Evolutionary conservation across 805 yeast genomes (phyloP).

Genomic region (Hemisphaericaspora nanyangensis): DNA sequence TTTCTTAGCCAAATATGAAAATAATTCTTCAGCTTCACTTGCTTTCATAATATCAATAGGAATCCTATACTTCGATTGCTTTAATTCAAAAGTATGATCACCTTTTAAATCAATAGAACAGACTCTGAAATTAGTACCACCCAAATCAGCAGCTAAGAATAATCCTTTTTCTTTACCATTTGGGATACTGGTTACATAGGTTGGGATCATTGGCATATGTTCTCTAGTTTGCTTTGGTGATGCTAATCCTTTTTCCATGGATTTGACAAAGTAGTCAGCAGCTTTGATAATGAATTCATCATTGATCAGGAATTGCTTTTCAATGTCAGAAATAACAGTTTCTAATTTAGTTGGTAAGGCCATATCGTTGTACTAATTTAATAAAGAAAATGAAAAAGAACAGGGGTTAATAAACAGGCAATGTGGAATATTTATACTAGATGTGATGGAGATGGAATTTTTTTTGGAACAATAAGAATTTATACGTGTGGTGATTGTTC

Average conservation of each 20-base stretch:
- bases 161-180: conserved; percentile 82
- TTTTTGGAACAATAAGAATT: no score
- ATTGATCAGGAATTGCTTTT: conserved; percentile 38
- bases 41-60: conserved; percentile 73
- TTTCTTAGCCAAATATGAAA: conserved; percentile 70
- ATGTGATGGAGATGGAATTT: no score
- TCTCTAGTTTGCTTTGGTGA: conserved; percentile 40
- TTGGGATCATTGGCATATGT: conserved; percentile 82
- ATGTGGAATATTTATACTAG: not conserved
- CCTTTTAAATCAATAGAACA: conserved; percentile 80
- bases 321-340: conserved; percentile 32
- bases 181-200: conserved; percentile 82
- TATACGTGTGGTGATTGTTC: no score
- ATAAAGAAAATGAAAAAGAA: not conserved
- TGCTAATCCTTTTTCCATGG: conserved; percentile 58
- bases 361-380: conserved; percentile 3
- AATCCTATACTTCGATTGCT: conserved; percentile 74
- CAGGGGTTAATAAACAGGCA: not conserved
- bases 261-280: conserved; percentile 53
- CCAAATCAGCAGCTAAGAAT: conserved; percentile 86
- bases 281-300: conserved; percentile 43
- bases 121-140: conserved; percentile 95
- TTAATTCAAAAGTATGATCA: conserved; percentile 71
- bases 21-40: conserved; percentile 61
- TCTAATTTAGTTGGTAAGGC: conserved; percentile 13